Evolutionary conservation across 768 basidiomycete species (phyloP).

Genomic region (Nidularia sp.): DNA sequence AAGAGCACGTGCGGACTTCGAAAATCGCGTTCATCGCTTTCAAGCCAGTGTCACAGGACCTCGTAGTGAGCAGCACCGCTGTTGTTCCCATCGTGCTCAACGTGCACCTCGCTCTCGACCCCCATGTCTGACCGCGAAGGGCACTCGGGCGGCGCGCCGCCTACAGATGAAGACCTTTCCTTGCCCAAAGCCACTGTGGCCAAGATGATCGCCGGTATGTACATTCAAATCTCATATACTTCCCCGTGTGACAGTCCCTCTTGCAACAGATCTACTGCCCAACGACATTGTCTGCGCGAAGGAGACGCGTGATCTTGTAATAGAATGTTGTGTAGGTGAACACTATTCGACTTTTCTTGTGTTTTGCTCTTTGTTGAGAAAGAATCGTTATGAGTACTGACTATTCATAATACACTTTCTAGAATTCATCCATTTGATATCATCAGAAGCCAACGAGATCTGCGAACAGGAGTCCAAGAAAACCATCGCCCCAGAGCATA

Average conservation of each 20-base stretch:
- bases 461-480: slow-evolving; percentile 99
- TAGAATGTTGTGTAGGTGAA: slow-evolving; percentile 99
- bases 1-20: slow-evolving; percentile 36
- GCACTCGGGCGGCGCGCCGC: slow-evolving; percentile 47
- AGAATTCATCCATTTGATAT: slow-evolving; percentile 99
- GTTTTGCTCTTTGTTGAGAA: not conserved
- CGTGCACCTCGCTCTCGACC: not conserved
- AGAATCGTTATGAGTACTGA: not conserved
- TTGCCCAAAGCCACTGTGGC: slow-evolving; percentile 96
- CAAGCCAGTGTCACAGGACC: not conserved
- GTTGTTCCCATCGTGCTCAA: not conserved
- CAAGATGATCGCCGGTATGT: slow-evolving; percentile 89
- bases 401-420: not conserved
- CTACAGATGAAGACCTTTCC: slow-evolving; percentile 88
- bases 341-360: slow-evolving; percentile 16
- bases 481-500: slow-evolving; percentile 97
- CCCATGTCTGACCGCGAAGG: slow-evolving; percentile 91
- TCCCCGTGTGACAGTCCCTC: slow-evolving; percentile 3
- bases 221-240: slow-evolving; percentile 5
- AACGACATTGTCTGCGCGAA: slow-evolving; percentile 86
- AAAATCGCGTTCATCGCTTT: slow-evolving; percentile 10
- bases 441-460: slow-evolving; percentile 96
- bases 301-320: slow-evolving; percentile 94
- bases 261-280: slow-evolving; percentile 78
- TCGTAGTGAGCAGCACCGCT: not conserved